Evolutionary conservation across 1,284 basidiomycete species (phyloP), one percentile per base, ranked within the genome.

Genomic region (Marasmius fiardii): DNA sequence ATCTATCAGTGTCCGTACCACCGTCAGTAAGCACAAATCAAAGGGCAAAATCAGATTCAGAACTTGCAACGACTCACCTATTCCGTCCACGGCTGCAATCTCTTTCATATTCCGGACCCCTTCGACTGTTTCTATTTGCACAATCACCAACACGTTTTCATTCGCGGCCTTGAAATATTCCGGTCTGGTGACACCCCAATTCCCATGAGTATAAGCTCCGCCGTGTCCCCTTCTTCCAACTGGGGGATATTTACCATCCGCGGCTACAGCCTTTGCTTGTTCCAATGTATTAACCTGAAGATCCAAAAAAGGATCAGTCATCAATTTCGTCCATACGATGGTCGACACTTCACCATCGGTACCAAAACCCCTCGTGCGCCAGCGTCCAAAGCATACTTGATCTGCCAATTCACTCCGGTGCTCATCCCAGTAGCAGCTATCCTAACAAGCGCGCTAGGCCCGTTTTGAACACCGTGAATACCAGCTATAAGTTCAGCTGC

Each of bases 51-150:
- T 4, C 28, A 10, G 28, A 4, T n/a, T n/a, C n/a, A n/a, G 23
- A n/a, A 8, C 23, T 47, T 7, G 28, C 28, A 41, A 20, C 35
- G 12, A 64, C 75, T 63, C 54, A 85, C 85, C 83, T 21, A 88
- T 72, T 0, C 87, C 86, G 24, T 83, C 78, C 2, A 88, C 84
- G 1, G 71, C 65, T 5, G 85, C 82, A 53, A 90, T 88, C 43
- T 78, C 77, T 34, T 82, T 74, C 12, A 85, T 69, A 59, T 88
- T 86, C 51, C 78, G 62, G 11, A 88, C 76, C 0, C 74, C 86
- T 51, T 86, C 81, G 51, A 65, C 71, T 4, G 78, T 87, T 68
- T 88, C 85, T 56, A 88, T 86, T 66, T 88, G 86, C 3, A 85
- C 78, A 68, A 88, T 80, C 20, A 88, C 76, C 14, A 85, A 60